Evolutionary conservation across 257 asterid species (phyloP), one percentile per base, ranked within the genome.

Genomic region (Scutellaria barbata): DNA sequence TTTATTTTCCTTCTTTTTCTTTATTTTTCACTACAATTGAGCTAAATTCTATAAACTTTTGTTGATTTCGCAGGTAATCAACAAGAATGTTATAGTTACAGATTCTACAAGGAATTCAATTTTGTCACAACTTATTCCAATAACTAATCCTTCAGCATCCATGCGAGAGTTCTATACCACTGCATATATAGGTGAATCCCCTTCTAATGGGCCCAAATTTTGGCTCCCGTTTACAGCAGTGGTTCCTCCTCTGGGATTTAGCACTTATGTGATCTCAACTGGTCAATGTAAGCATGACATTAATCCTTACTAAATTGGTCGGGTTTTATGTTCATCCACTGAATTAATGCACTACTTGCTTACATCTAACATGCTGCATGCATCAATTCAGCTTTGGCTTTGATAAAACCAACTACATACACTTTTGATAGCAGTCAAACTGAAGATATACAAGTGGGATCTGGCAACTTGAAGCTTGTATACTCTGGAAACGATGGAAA

Each of bases 171-270:
- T 83, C 83, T 80, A 87, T 61, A 83, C 87, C 46, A 80, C 77
- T 76, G 95, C 91, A 74, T 81, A 89, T 63, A 81, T 53, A 14
- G 95, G 96, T 9, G 75, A 84, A 76, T 75, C 85, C 41, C 84
- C 94, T 76, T 68, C 78, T 0, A 62, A 63, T 37, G n/a, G 69
- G 66, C 47, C 96, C 71, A 47, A 59, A 30, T 85, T 86, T 71
- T 91, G 92, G 96, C 96, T 94, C 12, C 87, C 96, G 35, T 94
- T 94, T 77, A 85, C 84, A 13, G 97, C 92, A 0, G 82, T 50
- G 30, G 96, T 85, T 74, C 96, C 96, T 6, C 93, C 97, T 65
- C 70, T 94, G 79, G 99, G 99, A 68, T 91, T 89, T 72, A 91
- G 73, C 84, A 87, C 99, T 76, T 94, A 87, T 12, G 81, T 78